A percentile compares a stretch with the other conserved stretches of the same genome.
Evolutionary conservation across 1,284 basidiomycete genomes (phyloP).

Genomic region (Fomitopsis palustris): DNA sequence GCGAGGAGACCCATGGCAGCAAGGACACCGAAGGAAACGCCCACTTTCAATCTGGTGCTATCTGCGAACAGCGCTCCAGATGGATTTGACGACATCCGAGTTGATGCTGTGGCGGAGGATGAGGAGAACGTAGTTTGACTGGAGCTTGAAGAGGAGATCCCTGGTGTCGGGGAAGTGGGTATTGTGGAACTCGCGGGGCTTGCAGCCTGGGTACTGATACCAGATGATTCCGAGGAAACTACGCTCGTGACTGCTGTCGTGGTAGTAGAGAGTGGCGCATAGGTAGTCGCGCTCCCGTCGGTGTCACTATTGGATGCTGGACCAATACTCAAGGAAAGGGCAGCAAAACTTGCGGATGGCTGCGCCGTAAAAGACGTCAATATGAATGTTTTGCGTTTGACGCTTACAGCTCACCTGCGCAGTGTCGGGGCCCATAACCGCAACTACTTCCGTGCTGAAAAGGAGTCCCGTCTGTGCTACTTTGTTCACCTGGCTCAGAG

Average conservation of each 20-base stretch:
- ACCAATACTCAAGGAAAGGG: not conserved
- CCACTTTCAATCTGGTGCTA: constrained; percentile 39
- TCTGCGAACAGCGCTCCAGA: constrained; percentile 8
- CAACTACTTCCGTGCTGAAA: not conserved
- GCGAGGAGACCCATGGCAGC: constrained; percentile 35
- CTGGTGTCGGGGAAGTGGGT: not conserved
- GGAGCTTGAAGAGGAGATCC: not conserved
- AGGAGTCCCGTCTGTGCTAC: not conserved
- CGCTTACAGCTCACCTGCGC: not conserved
- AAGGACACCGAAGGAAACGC: constrained; percentile 40
- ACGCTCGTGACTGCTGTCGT: not conserved
- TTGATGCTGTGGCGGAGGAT: not conserved
- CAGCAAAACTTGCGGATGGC: not conserved
- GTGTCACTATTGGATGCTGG: not conserved
- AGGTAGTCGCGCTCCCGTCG: not conserved
- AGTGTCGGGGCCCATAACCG: not conserved
- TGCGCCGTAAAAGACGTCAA: not conserved
- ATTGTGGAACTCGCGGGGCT: not conserved
- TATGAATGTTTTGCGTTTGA: not conserved
- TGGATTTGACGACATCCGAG: constrained; percentile 7
- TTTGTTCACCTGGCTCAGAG: not conserved
- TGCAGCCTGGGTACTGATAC: not conserved
- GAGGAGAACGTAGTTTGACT: constrained; percentile 1
- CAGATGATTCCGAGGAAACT: not conserved
- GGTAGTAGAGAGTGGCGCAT: not conserved